These are phyloP conservation scores for Coemansia sp. DNA, from an alignment of 192 early-diverging fungal genomes.

Conservation along the genomic window DNA sequence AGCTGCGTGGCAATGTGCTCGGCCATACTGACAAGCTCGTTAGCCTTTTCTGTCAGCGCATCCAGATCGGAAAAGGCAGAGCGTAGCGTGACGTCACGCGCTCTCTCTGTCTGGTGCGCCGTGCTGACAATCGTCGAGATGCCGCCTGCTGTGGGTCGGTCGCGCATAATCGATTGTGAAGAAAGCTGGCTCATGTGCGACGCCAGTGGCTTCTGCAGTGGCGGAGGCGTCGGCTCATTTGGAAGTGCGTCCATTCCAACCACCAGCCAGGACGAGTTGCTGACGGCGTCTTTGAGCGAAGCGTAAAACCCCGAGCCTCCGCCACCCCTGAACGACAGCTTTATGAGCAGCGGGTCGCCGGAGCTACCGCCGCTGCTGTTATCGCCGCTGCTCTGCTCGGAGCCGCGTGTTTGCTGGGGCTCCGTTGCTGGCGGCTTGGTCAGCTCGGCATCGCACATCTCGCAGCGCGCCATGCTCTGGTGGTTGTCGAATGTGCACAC, in stretches of 20 bases:
- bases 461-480: conserved; percentile 70
- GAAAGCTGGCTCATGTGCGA: background rate
- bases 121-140: conserved; percentile 47
- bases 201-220: background rate
- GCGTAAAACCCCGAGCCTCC: conserved; percentile 60
- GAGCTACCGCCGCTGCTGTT: background rate
- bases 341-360: conserved; percentile 36
- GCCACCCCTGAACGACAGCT: conserved; percentile 77
- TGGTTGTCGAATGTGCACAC: conserved; percentile 90
- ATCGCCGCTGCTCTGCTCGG: background rate
- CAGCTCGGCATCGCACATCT: conserved; percentile 78
- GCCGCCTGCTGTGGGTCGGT: conserved; percentile 22
- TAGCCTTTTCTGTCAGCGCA: conserved; percentile 80
- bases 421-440: conserved; percentile 3
- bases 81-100: conserved; percentile 63
- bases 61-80: conserved; percentile 89
- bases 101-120: conserved; percentile 63
- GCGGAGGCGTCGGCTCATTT: background rate
- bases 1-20: conserved; percentile 50
- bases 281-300: conserved; percentile 61
- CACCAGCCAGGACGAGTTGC: conserved; percentile 61
- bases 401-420: conserved; percentile 11
- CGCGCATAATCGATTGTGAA: background rate
- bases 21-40: conserved; percentile 74
- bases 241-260: conserved; percentile 10